Evolutionary conservation across 352 stramenopile genomes (phyloP), one percentile per base, ranked within the genome.

Genomic region (Globisporangium echinulatum): DNA sequence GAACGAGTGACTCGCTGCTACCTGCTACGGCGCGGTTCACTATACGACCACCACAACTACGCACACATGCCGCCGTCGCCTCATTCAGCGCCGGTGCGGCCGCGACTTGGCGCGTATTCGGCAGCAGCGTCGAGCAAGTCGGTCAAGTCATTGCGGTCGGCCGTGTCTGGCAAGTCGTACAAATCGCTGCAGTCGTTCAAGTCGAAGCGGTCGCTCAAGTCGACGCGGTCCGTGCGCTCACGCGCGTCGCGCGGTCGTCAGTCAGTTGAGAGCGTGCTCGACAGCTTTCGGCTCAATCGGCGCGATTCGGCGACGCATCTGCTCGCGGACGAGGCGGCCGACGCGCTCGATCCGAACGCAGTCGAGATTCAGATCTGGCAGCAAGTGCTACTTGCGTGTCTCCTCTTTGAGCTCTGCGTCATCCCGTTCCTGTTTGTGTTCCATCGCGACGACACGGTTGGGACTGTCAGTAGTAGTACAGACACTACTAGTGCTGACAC

Each of bases 381-480:
- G 36, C 71, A 86, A 52, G 13, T 78, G 19, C 55, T 87, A 44
- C 56, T 87, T 0, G 57, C 42, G 7, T 64, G 52, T 14, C 58
- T 85, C 14, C 36, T 81, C 7, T 86, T 83, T 52, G 75, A 90
- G 44, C 59, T 73, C 5, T 75, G 71, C 7, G 52, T 71, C 9
- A 62, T 88, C 15, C 72, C 79, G 11, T 87, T 88, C 56, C 52
- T 85, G 4, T 40, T 88, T 17, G 75, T 61, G 2, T 89, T 89
- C 54, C 48, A 74, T 15, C 25, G 25, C 25, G 25, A 33, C 25
- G 25, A 33, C 25, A 33, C 25, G 25, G 25, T 33, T 33, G 25
- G 25, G 25, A 33, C 25, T 33, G 25, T 33, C 25, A 33, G 25
- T 33, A 33, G 25, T 33, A 33, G 25, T 33, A 33, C 25, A 33